Evolutionary conservation across 306 rosid genomes (phyloP).

Genomic region (Fagus crenata): DNA sequence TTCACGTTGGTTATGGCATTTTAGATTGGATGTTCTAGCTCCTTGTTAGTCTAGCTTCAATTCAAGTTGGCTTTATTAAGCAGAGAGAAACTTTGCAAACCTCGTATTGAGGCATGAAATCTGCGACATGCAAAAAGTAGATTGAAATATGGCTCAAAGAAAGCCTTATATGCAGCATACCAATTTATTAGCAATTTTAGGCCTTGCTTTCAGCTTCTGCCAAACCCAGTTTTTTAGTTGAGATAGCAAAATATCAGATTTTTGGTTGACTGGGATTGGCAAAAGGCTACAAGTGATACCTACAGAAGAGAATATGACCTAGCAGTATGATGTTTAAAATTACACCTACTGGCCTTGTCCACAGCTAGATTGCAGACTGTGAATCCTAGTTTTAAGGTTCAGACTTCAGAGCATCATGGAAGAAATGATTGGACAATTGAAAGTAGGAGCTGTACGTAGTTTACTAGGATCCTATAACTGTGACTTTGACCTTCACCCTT

Average conservation of each 20-base stretch:
- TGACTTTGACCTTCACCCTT: not conserved
- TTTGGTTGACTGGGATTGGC: not conserved
- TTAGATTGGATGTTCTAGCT: not conserved
- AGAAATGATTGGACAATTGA: not conserved
- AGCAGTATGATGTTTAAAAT: not conserved
- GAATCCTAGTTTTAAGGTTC: not conserved
- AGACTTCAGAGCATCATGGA: not conserved
- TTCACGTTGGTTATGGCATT: conserved; percentile 5
- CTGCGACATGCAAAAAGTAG: not conserved
- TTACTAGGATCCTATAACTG: not conserved
- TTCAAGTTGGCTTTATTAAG: conserved; percentile 2
- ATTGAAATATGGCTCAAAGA: not conserved
- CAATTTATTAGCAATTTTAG: not conserved
- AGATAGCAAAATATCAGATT: not conserved
- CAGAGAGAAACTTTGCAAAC: not conserved
- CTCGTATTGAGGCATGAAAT: not conserved
- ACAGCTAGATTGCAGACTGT: not conserved
- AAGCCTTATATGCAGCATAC: not conserved
- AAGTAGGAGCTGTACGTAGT: not conserved
- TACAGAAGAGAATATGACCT: not conserved
- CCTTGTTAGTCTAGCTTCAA: not conserved
- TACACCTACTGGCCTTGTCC: not conserved
- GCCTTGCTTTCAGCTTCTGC: not conserved
- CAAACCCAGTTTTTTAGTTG: not conserved
- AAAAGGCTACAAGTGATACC: not conserved